Evolutionary conservation across 1,284 basidiomycete genomes (phyloP), one percentile per base, ranked within the genome.

Genomic region (Ustilago crameri): DNA sequence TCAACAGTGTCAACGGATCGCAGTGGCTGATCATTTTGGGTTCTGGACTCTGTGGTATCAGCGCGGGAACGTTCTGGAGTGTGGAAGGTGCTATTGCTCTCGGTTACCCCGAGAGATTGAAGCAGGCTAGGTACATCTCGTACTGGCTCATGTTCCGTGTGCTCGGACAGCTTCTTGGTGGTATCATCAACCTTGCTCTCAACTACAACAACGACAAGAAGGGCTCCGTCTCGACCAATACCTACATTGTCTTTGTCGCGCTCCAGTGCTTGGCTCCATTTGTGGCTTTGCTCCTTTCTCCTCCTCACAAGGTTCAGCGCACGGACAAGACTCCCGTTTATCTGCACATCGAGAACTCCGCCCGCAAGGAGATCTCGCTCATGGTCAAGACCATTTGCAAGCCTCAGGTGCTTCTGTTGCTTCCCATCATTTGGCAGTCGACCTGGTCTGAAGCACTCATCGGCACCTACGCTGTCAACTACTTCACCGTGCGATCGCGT

Each of bases 241-340:
- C 84, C 1, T 85, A 83, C 59, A 63, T 84, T 51, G 81, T 85
- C 24, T 84, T 85, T 54, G 83, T 85, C 34, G 81, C 76, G 0
- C 72, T 85, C n/a, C 82, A 83, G 46, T 72, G 71, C 26, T 12
- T 83, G 14, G 82, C 76, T 1, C 84, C 84, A 0, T 63, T 84
- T 37, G 62, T 76, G 3, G 81, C 81, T 0, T 47, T 84, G 42
- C 65, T 84, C 3, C 74, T 85, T 10, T 69, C 54, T 24, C 64
- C 68, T 57, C 84, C 84, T 3, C 62, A 71, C 42, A 75, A 84
- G 65, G 84, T 85, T 20, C 82, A 84, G 62, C 56, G 85, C 2
- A 60, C 59, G 5, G 84, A 85, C 55, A 70, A 79, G 26, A 75
- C 76, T n/a, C 78, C 80, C 0, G 84, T 85, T 7, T 55, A 64